Base-by-base conservation (phyloP, 2,329 filamentous ascomycete genomes). In the Zelopaecilomyces penicillatus region DNA sequence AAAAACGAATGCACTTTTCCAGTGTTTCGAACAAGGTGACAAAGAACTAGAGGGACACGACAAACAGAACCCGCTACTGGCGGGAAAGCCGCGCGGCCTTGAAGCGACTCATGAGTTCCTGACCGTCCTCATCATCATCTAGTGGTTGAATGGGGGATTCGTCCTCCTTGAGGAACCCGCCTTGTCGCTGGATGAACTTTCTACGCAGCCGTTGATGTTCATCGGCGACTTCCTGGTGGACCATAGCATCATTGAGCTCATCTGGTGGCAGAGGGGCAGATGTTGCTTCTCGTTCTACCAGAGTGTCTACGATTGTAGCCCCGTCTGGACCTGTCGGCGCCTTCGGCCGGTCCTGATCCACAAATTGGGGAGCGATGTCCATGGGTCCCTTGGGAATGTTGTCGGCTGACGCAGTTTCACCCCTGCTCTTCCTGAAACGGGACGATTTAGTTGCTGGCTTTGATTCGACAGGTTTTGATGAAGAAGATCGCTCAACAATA, bases 121-220 rank as follows among this genome's bases (percentile, higher is more conserved):
- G 72, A 2, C 75, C 77, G 37, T 80, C 79, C 40, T 83, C 76
- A 28, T 76, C 73, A 54, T 89, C 80, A 43, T 82, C 81, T 37
- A 89, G 69, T 1, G 84, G 78, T 42, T 85, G 75, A 39, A 81
- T 77, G 12, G 77, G 76, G 42, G 78, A 73, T 48, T 87, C 81
- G 47, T 85, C 79, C 54, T 88, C 78, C 46, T 79, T 76, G 55
- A 85, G 67, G 62, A 95, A 95, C 3, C 89, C 89, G 42, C 89
- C 89, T 55, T 93, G 80, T 54, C 82, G 77, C 53, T 88, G 80
- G 43, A 96, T 89, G 65, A 94, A 82, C 56, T 78, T 79, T 60
- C 90, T 95, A 19, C 91, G 83, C 62, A 87, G 73, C 37, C 79
- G 81, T 61, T 95, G 85, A 63, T 95, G 95, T 58, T 94, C 86